Percentiles rank a stretch among this genome's conserved stretches.
phyloP scores from a whole-genome alignment of 108 stramenopile species.

The Mediolabrus comicus region DNA sequence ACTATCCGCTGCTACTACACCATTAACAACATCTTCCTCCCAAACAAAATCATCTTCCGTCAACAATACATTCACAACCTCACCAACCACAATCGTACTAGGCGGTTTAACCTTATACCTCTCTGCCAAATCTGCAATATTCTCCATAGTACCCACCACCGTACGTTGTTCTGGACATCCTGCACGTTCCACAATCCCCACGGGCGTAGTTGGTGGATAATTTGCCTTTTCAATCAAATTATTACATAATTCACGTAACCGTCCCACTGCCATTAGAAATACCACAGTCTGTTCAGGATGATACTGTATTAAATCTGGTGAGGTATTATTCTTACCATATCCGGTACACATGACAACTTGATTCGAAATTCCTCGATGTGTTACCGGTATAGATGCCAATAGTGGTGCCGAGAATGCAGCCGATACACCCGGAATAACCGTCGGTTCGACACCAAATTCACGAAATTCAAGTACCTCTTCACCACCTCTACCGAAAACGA shows the following conservation, averaged over 20 bases:
- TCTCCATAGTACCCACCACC: conserved; percentile 74
- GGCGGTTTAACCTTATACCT: conserved; percentile 73
- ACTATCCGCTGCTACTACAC: too few species aligned
- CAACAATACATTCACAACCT: conserved; percentile 78
- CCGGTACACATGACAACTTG: conserved; percentile 94
- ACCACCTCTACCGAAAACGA: conserved; percentile 96
- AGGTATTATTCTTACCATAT: conserved; percentile 80
- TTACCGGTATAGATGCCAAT: conserved; percentile 93
- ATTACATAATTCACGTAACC: conserved; percentile 61
- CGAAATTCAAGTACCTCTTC: conserved; percentile 95
- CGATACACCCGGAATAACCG: conserved; percentile 89
- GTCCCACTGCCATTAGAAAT: conserved; percentile 89
- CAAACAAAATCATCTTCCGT: conserved; percentile 46
- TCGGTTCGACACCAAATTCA: conserved; percentile 75
- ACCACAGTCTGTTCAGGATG: conserved; percentile 88
- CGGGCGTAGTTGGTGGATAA: conserved; percentile 77
- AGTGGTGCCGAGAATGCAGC: conserved; percentile 95
- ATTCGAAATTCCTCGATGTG: conserved; percentile 93
- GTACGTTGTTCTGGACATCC: conserved; percentile 84
- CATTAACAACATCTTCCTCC: too few species aligned
- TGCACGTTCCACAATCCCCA: conserved; percentile 83
- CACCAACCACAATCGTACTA: conserved; percentile 85
- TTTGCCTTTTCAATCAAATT: conserved; percentile 57
- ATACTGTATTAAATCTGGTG: conserved; percentile 83
- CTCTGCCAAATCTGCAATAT: conserved; percentile 81